Evolutionary conservation across 2,329 filamentous ascomycete species (phyloP).

Genomic region (Metarhizium album): DNA sequence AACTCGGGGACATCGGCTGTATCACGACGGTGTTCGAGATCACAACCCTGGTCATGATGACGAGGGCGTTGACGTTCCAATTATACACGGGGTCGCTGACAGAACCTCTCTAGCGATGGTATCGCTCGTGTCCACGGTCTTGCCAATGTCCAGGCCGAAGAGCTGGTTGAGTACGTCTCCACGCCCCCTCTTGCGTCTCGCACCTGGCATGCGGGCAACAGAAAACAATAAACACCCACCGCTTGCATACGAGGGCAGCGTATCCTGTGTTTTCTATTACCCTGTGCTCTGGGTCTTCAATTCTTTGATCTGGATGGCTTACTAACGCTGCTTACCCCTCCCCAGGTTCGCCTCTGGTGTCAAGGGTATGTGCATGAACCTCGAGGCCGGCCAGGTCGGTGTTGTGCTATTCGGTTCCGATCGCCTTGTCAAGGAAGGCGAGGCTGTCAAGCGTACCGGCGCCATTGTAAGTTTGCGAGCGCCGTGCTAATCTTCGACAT

Average conservation of each 20-base stretch:
- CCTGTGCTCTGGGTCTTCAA: not conserved
- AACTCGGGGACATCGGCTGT: not conserved
- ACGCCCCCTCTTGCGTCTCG: not conserved
- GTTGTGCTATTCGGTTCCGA: slow-evolving; percentile 99
- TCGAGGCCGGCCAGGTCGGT: slow-evolving; percentile 99
- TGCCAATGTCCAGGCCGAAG: slow-evolving; percentile 99
- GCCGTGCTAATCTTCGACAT: not conserved
- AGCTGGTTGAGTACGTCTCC: slow-evolving; percentile 90
- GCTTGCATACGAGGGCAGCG: too few species aligned
- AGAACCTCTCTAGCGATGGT: slow-evolving; percentile 69
- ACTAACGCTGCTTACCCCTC: slow-evolving; percentile 10
- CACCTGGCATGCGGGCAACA: too few species aligned
- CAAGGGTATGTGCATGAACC: slow-evolving; percentile 99
- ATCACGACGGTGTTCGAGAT: not conserved
- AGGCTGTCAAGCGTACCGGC: slow-evolving; percentile 99
- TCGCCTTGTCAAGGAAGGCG: slow-evolving; percentile 98
- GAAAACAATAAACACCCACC: too few species aligned
- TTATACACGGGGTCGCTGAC: slow-evolving; percentile 16
- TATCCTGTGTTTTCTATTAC: too few species aligned
- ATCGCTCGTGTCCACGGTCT: slow-evolving; percentile 99
- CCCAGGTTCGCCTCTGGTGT: slow-evolving; percentile 94
- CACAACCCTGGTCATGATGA: not conserved
- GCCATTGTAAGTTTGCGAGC: slow-evolving; percentile 65
- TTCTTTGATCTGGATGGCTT: slow-evolving; percentile 1
- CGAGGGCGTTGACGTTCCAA: not conserved